phyloP scores from a whole-genome alignment of 2,329 filamentous ascomycete genomes.

The Cordyceps militaris region DNA sequence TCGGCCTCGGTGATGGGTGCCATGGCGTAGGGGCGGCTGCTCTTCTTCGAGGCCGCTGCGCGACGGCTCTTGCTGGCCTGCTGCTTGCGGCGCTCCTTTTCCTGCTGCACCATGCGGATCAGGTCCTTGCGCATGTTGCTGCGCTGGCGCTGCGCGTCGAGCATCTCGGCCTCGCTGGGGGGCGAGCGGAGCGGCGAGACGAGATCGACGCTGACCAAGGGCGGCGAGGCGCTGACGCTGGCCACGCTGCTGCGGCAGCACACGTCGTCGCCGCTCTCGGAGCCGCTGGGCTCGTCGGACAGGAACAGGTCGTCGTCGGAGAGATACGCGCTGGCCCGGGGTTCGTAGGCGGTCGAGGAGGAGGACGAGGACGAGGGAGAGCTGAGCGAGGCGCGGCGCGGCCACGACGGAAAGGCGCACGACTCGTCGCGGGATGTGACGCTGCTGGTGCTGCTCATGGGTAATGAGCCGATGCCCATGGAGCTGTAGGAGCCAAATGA shows the following conservation, averaged over 20 bases:
- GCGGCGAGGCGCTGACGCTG: constrained; percentile 31
- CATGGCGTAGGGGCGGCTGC: constrained; percentile 35
- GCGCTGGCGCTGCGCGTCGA: constrained; percentile 45
- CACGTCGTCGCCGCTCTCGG: constrained; percentile 39
- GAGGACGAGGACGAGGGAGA: too few relatives aligned
- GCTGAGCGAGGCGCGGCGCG: constrained; percentile 45
- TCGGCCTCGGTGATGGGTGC: constrained; percentile 45
- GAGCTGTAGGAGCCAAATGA: constrained; percentile 46
- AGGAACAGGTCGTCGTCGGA: constrained; percentile 59
- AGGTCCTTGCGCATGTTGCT: constrained; percentile 46
- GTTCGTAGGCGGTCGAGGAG: constrained; percentile 31
- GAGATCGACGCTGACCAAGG: constrained; percentile 17
- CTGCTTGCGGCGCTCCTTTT: constrained; percentile 47
- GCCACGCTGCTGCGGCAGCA: constrained; percentile 33
- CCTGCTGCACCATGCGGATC: constrained; percentile 40
- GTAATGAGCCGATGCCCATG: constrained; percentile 34
- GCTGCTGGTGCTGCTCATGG: constrained; percentile 38
- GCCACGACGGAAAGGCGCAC: constrained; percentile 55
- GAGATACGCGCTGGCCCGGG: constrained; percentile 47
- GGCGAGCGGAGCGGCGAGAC: constrained; percentile 25
- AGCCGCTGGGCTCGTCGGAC: constrained; percentile 33
- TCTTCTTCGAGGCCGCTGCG: constrained; percentile 39
- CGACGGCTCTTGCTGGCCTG: constrained; percentile 32
- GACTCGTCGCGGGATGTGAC: constrained; percentile 35
- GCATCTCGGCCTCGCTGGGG: constrained; percentile 40